These are phyloP conservation scores for Magnaporthiopsis rhizophila DNA, from an alignment of 2,329 filamentous ascomycete genomes.

Conservation along the genomic window DNA sequence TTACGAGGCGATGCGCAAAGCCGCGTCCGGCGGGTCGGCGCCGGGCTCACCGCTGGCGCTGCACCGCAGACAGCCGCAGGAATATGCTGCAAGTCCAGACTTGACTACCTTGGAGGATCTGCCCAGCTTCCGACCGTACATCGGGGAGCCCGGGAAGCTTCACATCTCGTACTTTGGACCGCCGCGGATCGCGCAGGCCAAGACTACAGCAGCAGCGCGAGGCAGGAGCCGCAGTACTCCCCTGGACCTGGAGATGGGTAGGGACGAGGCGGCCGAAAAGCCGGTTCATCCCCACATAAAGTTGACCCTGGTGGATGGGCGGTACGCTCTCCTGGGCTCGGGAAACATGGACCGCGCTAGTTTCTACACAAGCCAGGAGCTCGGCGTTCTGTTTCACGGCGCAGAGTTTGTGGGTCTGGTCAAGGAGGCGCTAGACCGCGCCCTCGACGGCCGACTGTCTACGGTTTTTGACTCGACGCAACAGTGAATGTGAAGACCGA, in stretches of 20 bases:
- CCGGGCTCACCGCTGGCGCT: not conserved
- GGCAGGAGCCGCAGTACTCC: conserved; percentile 9
- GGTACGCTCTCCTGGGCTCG: conserved; percentile 63
- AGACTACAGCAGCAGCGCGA: conserved; percentile 9
- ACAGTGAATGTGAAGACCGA: not conserved
- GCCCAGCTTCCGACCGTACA: not conserved
- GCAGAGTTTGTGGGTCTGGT: conserved; percentile 23
- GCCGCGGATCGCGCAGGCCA: conserved; percentile 5
- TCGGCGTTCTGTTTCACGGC: conserved; percentile 55
- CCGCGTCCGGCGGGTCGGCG: conserved; percentile 7
- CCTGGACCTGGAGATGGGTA: conserved; percentile 11
- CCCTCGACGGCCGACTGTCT: conserved; percentile 25
- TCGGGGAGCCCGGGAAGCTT: conserved; percentile 35
- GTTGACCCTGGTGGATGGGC: conserved; percentile 62
- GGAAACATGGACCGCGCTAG: conserved; percentile 81
- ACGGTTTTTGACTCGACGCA: conserved; percentile 21
- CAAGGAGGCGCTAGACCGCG: conserved; percentile 21
- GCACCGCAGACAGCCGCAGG: not conserved
- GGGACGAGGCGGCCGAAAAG: conserved; percentile 34
- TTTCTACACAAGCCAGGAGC: conserved; percentile 81
- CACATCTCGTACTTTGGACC: conserved; percentile 51
- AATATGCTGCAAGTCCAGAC: not conserved
- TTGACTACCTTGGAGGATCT: not conserved
- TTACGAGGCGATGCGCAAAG: conserved; percentile 33
- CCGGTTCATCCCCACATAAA: conserved; percentile 73